Percentiles rank a stretch among this genome's conserved stretches.
Conservation (phyloP, 2,329 filamentous ascomycete genomes). For the Fusarium piperis region DNA sequence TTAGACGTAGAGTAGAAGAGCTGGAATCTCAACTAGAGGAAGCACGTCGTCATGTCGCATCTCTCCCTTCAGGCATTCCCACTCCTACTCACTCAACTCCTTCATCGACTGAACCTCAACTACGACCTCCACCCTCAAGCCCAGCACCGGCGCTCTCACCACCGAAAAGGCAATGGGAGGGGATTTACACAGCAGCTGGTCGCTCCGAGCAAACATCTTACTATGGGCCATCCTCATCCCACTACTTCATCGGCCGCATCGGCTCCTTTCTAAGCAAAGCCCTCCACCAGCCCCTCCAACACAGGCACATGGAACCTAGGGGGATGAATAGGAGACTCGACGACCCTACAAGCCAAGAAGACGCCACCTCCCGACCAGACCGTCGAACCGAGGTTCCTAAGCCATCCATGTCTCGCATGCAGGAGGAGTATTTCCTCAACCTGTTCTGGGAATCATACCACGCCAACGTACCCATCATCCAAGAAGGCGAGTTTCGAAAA, state of each 20-base stretch:
- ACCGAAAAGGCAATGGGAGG: background rate
- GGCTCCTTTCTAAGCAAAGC: slow-evolving; percentile 47
- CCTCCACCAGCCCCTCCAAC: slow-evolving; percentile 42
- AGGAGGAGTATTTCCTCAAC: slow-evolving; percentile 58
- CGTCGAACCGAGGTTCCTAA: background rate
- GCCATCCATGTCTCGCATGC: slow-evolving; percentile 50
- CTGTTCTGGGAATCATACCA: slow-evolving; percentile 57
- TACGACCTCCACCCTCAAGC: slow-evolving; percentile 28
- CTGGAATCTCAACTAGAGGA: background rate
- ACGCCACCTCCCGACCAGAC: background rate
- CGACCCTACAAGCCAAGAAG: slow-evolving; percentile 1
- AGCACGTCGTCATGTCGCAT: background rate
- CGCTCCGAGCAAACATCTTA: slow-evolving; percentile 50
- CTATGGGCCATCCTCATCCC: slow-evolving; percentile 56
- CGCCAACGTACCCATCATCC: background rate
- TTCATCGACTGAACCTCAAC: background rate
- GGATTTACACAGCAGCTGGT: slow-evolving; percentile 37
- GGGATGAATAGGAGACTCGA: slow-evolving; percentile 22
- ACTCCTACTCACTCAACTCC: background rate
- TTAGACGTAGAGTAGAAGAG: background rate
- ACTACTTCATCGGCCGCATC: slow-evolving; percentile 57
- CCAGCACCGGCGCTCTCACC: slow-evolving; percentile 19
- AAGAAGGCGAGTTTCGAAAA: background rate
- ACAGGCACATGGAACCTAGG: slow-evolving; percentile 22
- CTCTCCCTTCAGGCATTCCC: background rate